Evolutionary conservation across 306 rosid genomes (phyloP).

Genomic region (Vigna reflexopilosa): DNA sequence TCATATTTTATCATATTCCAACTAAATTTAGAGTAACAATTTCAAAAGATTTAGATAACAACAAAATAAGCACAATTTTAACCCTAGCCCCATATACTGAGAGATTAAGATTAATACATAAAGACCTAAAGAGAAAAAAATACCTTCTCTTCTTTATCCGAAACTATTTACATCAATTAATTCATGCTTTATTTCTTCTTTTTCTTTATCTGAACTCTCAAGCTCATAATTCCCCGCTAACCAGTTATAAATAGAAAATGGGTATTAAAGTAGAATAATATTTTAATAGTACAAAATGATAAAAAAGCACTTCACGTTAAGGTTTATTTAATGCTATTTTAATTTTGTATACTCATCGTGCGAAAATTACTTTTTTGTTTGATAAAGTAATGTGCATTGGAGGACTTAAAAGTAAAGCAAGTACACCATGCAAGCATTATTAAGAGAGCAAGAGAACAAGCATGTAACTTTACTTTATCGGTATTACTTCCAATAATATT

Average conservation of each 20-base stretch:
- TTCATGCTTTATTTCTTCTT: too few species aligned
- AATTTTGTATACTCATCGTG: neutral
- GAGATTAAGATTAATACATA: too few species aligned
- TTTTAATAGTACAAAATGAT: neutral
- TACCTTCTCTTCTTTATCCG: too few species aligned
- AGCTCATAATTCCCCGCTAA: neutral
- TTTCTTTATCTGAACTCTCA: too few species aligned
- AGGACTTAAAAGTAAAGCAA: conserved; percentile 42
- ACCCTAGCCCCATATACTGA: too few species aligned
- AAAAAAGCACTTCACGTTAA: neutral
- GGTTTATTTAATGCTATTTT: neutral
- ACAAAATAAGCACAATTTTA: too few species aligned
- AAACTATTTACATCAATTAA: too few species aligned
- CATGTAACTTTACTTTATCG: conserved; percentile 37
- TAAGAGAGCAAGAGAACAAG: neutral
- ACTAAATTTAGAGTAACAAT: too few species aligned
- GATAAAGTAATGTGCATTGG: neutral
- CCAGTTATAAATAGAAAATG: neutral
- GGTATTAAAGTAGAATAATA: neutral
- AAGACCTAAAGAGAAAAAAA: too few species aligned
- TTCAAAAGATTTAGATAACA: too few species aligned
- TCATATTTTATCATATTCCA: too few species aligned
- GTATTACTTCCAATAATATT: conserved; percentile 21
- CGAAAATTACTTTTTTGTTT: neutral
- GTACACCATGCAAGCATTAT: conserved; percentile 16